Evolutionary conservation across 805 yeast species (phyloP).

Genomic region (Brettanomyces anomalus): DNA sequence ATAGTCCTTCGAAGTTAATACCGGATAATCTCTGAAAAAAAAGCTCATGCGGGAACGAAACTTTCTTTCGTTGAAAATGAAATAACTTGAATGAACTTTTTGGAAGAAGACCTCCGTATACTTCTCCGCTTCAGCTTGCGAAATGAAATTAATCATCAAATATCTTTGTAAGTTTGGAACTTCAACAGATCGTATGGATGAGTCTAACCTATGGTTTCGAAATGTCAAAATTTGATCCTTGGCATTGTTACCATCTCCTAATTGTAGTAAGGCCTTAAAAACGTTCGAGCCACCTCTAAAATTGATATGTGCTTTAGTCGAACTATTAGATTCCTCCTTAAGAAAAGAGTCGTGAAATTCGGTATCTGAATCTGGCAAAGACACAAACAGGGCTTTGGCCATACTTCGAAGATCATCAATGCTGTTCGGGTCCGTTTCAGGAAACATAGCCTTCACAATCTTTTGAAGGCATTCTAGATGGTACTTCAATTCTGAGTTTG

Average conservation of each 20-base stretch:
- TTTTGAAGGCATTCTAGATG: constrained; percentile 27
- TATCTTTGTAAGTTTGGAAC: too few species aligned
- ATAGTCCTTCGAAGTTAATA: not conserved
- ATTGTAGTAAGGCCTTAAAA: constrained; percentile 9
- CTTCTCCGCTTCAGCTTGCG: not conserved
- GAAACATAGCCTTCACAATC: constrained; percentile 26
- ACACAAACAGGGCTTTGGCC: constrained; percentile 14
- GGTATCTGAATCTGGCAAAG: constrained; percentile 12
- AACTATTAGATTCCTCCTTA: not conserved
- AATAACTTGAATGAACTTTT: constrained; percentile 27
- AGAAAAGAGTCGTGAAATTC: not conserved
- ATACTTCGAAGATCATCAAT: constrained; percentile 25
- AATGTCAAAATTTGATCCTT: not conserved
- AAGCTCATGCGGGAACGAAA: constrained; percentile 13
- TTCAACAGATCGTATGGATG: too few species aligned
- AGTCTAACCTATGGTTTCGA: too few species aligned
- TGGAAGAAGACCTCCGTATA: constrained; percentile 27
- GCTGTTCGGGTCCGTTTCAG: constrained; percentile 28
- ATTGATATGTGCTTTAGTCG: constrained; percentile 10
- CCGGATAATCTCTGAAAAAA: constrained; percentile 17
- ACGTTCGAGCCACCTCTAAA: constrained; percentile 9
- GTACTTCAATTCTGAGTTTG: constrained; percentile 24
- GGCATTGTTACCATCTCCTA: constrained; percentile 6
- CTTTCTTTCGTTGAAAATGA: constrained; percentile 24
- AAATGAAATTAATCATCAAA: too few species aligned